Base-by-base conservation (phyloP, 2,329 filamentous ascomycete genomes). In the Metarhizium guizhouense region DNA sequence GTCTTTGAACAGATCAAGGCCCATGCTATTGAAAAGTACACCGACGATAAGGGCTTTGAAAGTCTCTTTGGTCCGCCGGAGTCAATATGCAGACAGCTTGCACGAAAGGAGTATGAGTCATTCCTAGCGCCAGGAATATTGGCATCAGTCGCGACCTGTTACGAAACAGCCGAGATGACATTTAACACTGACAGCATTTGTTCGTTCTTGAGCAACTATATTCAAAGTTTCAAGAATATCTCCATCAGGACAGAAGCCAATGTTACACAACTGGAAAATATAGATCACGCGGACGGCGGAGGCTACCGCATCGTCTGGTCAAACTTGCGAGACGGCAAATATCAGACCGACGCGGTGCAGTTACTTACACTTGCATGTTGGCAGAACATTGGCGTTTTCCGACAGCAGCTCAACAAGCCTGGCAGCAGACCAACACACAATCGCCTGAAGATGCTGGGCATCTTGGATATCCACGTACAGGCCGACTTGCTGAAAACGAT, bases 141-240 rank as follows among this genome's bases (percentile, higher is more conserved):
- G 11, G 30, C 29, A 36, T 6, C 10, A 25, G 45, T 54, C 6
- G 53, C 29, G 29, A 30, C 45, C 2, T 54, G 53, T 42, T 54
- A 49, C 20, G 53, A 54, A 38, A 54, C 53, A 6, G 43, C 53
- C 14, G 53, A 54, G 34, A 38, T n/a, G 45, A 54, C 53, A n/a
- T 54, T 49, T 29, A 42, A 54, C n/a, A 49, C 20, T 10, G 7
- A 16, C n/a, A 45, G 53, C 16, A 54, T 50, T n/a, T 54, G 53
- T n/a, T 48, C 45, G 2, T 54, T 49, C 25, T 40, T 54, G 18
- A 43, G 53, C 32, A 29, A n/a, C 8, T 29, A 54, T 34, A 8
- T 54, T 30, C 36, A 54, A 8, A 54, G 42, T 5, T 50, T 48
- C 29, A 29, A 13, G n/a, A 54, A 54, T 18, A 50, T 49, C 25